These are phyloP conservation scores for Periglandula ipomoeae DNA, from an alignment of 2,329 filamentous ascomycete species.

Conservation along the genomic window DNA sequence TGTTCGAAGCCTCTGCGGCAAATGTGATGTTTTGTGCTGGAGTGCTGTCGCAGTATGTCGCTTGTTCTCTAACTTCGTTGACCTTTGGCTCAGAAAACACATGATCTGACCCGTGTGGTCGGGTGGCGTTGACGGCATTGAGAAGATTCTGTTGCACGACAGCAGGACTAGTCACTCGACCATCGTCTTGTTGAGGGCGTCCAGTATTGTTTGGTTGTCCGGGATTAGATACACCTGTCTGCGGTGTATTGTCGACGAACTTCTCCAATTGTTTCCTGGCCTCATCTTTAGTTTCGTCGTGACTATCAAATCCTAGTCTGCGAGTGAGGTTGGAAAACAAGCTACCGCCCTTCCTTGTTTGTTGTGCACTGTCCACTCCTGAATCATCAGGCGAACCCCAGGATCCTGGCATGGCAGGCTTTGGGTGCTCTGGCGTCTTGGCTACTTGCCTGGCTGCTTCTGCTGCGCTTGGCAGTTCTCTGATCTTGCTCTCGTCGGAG, in stretches of 20 bases:
- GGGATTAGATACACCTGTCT: conserved; percentile 7
- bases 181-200: conserved; percentile 30
- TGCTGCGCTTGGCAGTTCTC: conserved; percentile 15
- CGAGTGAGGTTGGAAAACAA: conserved; percentile 62
- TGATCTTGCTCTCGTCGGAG: conserved; percentile 1
- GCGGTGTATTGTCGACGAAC: conserved; percentile 28
- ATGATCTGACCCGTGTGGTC: conserved; percentile 62
- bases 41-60: conserved; percentile 75
- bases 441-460: conserved; percentile 30
- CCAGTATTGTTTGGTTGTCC: not conserved
- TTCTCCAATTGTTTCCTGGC: conserved; percentile 33
- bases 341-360: conserved; percentile 37
- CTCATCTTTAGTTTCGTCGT: conserved; percentile 29
- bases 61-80: conserved; percentile 68
- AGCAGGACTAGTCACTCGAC: conserved; percentile 50
- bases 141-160: conserved; percentile 61
- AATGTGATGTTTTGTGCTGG: conserved; percentile 65
- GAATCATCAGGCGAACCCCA: conserved; percentile 58
- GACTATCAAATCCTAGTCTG: conserved; percentile 56
- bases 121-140: conserved; percentile 69
- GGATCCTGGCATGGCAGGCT: conserved; percentile 58
- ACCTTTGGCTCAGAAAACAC: conserved; percentile 67
- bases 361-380: conserved; percentile 21
- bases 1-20: conserved; percentile 58
- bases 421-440: conserved; percentile 31